phyloP scores from a whole-genome alignment of 2,329 filamentous ascomycete genomes.

The Fusarium begoniae region DNA sequence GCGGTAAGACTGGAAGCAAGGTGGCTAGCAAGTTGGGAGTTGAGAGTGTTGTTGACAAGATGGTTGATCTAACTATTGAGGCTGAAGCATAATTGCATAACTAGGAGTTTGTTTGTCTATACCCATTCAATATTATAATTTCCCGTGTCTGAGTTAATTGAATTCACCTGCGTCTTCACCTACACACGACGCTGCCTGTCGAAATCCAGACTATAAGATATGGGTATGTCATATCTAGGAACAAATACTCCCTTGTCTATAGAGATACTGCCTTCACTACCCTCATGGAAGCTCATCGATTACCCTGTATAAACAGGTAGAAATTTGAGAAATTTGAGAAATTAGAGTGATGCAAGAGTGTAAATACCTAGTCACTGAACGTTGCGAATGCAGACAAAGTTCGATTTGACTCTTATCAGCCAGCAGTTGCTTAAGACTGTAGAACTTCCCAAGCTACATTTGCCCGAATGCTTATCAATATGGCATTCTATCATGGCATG shows the following conservation, averaged over 20 bases:
- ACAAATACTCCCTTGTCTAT: neutral
- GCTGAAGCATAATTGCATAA: slow-evolving; percentile 24
- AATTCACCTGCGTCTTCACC: neutral
- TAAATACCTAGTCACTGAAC: neutral
- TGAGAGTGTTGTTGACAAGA: slow-evolving; percentile 35
- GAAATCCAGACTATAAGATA: neutral
- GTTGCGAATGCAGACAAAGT: neutral
- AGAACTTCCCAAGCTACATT: neutral
- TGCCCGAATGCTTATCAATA: neutral
- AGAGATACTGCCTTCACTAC: neutral
- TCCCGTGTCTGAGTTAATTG: neutral
- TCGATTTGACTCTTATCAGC: neutral
- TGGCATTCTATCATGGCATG: neutral
- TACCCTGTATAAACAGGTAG: neutral
- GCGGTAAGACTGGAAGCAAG: slow-evolving; percentile 42
- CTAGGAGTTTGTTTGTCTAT: neutral
- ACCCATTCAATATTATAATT: neutral
- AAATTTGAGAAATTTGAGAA: neutral
- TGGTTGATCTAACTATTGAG: slow-evolving; percentile 43
- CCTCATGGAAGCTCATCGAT: no score
- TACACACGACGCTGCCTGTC: neutral
- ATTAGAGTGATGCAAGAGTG: neutral
- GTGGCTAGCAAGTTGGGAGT: slow-evolving; percentile 25
- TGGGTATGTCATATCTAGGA: no score
- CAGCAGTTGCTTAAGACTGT: neutral